These are phyloP conservation scores for Evernia prunastri DNA, from an alignment of 495 filamentous ascomycete species.

Conservation along the genomic window DNA sequence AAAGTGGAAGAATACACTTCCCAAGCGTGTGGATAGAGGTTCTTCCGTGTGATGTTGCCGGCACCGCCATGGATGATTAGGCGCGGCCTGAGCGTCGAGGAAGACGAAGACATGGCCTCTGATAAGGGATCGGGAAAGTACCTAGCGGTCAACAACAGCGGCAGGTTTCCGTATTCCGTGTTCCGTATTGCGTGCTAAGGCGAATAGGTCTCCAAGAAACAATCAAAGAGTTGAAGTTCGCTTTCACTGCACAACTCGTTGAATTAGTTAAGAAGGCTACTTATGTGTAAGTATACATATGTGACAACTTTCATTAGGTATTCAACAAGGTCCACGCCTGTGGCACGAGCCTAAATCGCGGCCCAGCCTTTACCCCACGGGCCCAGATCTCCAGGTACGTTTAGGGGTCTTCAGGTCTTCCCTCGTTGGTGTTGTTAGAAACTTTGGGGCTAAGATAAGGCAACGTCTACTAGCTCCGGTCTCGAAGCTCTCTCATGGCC, in stretches of 20 bases:
- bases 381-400: not conserved
- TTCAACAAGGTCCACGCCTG: too few species aligned
- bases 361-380: too few species aligned
- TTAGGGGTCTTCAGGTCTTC: not conserved
- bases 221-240: not conserved
- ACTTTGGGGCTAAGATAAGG: not conserved
- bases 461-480: not conserved
- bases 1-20: slow-evolving; percentile 54
- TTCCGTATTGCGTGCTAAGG: not conserved
- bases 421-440: too few species aligned
- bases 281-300: too few species aligned
- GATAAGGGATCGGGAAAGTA: too few species aligned
- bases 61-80: slow-evolving; percentile 88
- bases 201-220: not conserved
- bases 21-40: slow-evolving; percentile 57
- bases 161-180: not conserved
- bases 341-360: too few species aligned
- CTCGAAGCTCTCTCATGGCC: slow-evolving; percentile 13
- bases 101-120: slow-evolving; percentile 1
- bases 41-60: slow-evolving; percentile 66
- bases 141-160: not conserved
- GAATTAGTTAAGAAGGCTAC: not conserved
- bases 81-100: slow-evolving; percentile 46
- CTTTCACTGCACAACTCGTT: not conserved
- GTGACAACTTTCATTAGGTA: too few species aligned